phyloP scores from a whole-genome alignment of 2,329 filamentous ascomycete genomes.

The Cylindrodendrum hubeiense region DNA sequence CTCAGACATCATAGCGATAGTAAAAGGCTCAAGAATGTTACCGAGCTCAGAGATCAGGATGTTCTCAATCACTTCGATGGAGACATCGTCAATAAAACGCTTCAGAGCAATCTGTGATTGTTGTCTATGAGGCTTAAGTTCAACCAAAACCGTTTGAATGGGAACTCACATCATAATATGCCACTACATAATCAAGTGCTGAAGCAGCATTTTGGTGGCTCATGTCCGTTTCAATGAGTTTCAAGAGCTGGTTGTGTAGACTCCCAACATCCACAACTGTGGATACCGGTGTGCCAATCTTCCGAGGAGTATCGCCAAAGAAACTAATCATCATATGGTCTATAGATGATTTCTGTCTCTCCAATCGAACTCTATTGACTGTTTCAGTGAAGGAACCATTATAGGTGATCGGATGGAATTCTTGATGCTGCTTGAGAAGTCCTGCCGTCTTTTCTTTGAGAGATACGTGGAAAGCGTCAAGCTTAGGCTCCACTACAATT shows the following conservation, averaged over 20 bases:
- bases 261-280: not conserved
- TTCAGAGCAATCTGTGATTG: slow-evolving; percentile 16
- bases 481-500: slow-evolving; percentile 29
- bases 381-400: slow-evolving; percentile 60
- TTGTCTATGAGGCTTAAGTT: not conserved
- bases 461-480: slow-evolving; percentile 32
- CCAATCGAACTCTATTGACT: slow-evolving; percentile 46
- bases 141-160: too few relatives aligned
- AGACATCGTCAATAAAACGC: slow-evolving; percentile 26
- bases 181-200: slow-evolving; percentile 53
- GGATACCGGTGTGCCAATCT: not conserved
- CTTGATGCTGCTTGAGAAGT: slow-evolving; percentile 58
- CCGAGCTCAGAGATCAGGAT: not conserved
- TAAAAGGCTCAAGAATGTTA: not conserved
- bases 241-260: not conserved
- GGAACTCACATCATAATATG: slow-evolving; percentile 56
- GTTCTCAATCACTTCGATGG: not conserved
- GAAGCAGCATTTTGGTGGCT: slow-evolving; percentile 46
- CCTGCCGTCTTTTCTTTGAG: slow-evolving; percentile 57
- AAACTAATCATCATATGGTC: not conserved
- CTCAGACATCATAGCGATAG: not conserved
- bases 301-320: not conserved
- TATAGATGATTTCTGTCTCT: slow-evolving; percentile 20
- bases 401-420: slow-evolving; percentile 65
- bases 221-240: slow-evolving; percentile 41